A percentile compares a stretch with the other conserved stretches of the same genome.
Evolutionary conservation across 306 rosid genomes (phyloP).

Genomic region (Ormosia semicastrata): DNA sequence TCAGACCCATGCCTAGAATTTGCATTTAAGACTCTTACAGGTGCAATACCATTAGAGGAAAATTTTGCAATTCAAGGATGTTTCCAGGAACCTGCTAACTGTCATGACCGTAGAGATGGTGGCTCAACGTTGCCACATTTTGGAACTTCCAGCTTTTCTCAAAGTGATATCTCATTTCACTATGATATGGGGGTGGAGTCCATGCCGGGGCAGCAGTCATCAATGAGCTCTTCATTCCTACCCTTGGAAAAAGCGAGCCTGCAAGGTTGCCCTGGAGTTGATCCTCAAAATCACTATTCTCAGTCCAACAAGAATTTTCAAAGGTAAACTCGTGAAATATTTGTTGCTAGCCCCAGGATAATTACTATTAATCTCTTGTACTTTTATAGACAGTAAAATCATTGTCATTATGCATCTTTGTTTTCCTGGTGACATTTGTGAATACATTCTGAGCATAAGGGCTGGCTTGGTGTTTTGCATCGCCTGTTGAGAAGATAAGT

Average conservation of each 20-base stretch:
- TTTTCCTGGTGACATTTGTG: slow-evolving; percentile 25
- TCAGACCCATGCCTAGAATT: slow-evolving; percentile 95
- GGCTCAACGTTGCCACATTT: slow-evolving; percentile 57
- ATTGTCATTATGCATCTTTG: background rate
- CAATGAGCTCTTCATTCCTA: slow-evolving; percentile 43
- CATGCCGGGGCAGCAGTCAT: slow-evolving; percentile 42
- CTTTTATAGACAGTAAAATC: slow-evolving; percentile 27
- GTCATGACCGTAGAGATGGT: slow-evolving; percentile 37
- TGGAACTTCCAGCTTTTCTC: slow-evolving; percentile 56
- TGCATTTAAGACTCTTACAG: slow-evolving; percentile 92
- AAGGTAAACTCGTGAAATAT: slow-evolving; percentile 44
- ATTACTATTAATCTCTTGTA: slow-evolving; percentile 14
- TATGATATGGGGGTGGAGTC: slow-evolving; percentile 55
- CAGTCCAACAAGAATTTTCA: slow-evolving; percentile 50
- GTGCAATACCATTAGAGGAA: slow-evolving; percentile 74
- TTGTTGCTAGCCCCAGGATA: slow-evolving; percentile 20
- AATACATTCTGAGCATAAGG: slow-evolving; percentile 24
- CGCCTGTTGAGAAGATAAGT: slow-evolving; percentile 24
- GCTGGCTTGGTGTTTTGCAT: slow-evolving; percentile 1
- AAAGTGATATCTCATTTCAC: slow-evolving; percentile 53
- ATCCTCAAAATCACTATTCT: slow-evolving; percentile 46
- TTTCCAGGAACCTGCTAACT: slow-evolving; percentile 53
- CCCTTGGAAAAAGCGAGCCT: slow-evolving; percentile 35
- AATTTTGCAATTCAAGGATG: slow-evolving; percentile 47
- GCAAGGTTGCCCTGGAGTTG: slow-evolving; percentile 46